Evolutionary conservation across 2,329 filamentous ascomycete genomes (phyloP).

Genomic region (Teratosphaeria zuluensis): DNA sequence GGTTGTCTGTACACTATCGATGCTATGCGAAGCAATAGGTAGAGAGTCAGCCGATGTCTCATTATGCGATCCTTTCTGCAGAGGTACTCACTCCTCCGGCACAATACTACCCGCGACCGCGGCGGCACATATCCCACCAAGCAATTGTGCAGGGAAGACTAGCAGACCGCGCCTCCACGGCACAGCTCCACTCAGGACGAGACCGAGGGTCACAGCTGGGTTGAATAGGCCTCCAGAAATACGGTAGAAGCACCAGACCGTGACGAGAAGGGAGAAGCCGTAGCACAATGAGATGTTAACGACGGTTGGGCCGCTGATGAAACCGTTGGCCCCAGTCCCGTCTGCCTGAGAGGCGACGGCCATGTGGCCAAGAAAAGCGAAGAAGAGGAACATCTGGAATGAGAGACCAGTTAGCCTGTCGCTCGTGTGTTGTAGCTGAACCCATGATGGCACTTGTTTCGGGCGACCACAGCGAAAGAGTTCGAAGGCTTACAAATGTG

Average conservation of each 20-base stretch:
- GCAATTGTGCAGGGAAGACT: slow-evolving; percentile 22
- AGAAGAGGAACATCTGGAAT: slow-evolving; percentile 21
- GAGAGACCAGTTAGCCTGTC: not conserved
- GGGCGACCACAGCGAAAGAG: not conserved
- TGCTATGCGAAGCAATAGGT: slow-evolving; percentile 1
- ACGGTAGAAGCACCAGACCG: slow-evolving; percentile 20
- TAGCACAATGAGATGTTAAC: slow-evolving; percentile 22
- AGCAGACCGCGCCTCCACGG: slow-evolving; percentile 25
- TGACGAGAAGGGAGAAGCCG: slow-evolving; percentile 23
- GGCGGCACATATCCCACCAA: slow-evolving; percentile 23
- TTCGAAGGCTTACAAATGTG: not conserved
- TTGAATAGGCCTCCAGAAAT: slow-evolving; percentile 29
- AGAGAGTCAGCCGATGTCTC: not conserved
- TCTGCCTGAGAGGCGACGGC: slow-evolving; percentile 14
- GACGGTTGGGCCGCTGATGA: slow-evolving; percentile 14
- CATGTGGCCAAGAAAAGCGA: slow-evolving; percentile 20
- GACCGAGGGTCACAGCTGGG: slow-evolving; percentile 23
- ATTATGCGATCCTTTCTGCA: not conserved
- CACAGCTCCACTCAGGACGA: slow-evolving; percentile 22
- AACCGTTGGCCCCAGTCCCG: slow-evolving; percentile 9
- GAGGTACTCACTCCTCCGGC: slow-evolving; percentile 12
- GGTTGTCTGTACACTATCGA: slow-evolving; percentile 19
- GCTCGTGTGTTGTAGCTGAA: not conserved
- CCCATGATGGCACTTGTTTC: not conserved
- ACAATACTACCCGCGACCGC: slow-evolving; percentile 21